Evolutionary conservation across 2,329 filamentous ascomycete species (phyloP), one percentile per base, ranked within the genome.

Genomic region (Phaeomoniella chlamydospora): DNA sequence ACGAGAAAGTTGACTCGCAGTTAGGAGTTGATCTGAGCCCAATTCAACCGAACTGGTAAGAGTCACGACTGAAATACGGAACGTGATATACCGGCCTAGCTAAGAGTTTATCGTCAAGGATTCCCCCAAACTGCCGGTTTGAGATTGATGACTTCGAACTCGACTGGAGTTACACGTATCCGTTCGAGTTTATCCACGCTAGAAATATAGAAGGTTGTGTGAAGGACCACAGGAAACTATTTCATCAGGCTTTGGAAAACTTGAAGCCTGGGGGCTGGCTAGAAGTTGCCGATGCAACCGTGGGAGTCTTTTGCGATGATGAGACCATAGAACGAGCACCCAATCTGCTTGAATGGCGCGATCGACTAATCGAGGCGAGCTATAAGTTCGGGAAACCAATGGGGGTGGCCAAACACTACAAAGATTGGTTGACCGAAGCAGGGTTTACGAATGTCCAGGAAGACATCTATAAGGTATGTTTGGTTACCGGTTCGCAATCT

Each of bases 371-470:
- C 29, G 42, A 50, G 32, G 53, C 52, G 11, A 52, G 49, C 15
- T 41, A 39, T 29, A 47, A 45, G 36, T 55, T 56, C 19, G 53
- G 57, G 13, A 54, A 57, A 22, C 42, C 41, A 4, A 47, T 57
- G 46, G 47, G 49, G 29, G 50, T 61, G 15, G 59, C 56, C 29
- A 18, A 51, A 18, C 38, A 55, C 10, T 53, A 61, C 26, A 55
- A 58, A 40, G 49, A 56, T 29, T 58, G 62, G 36, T 56, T 74
- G 44, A 50, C 54, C 3, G 64, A 66, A 10, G 68, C 63, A 0
- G 72, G 72, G 1, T 75, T 75, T 41, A 53, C 58, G 32, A 60
- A 72, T 37, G 62, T 76, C 0, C 51, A 52, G 0, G 63, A 71
- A 45, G 52, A 58, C 2, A 45, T 65, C 4, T 66, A 58, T 44